Evolutionary conservation across 2,329 filamentous ascomycete species (phyloP), one percentile per base, ranked within the genome.

Genomic region (Westerdykella aurantiaca): DNA sequence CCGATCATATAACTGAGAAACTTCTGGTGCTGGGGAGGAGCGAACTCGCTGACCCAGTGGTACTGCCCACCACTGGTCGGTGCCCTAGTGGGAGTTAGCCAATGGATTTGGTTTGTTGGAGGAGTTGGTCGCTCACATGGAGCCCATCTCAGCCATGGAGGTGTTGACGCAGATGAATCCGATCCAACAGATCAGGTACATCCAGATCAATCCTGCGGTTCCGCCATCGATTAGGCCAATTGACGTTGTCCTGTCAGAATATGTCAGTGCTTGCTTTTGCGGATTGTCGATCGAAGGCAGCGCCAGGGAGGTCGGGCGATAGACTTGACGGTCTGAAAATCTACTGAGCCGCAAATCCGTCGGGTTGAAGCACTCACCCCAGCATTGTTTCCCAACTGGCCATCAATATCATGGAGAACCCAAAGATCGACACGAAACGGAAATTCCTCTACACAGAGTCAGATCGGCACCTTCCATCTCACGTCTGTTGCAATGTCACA

Each of bases 1-100:
- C 44, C 57, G 23, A 59, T 64, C 35, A 69, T 53, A 41, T 69
- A 70, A 43, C 62, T 66, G 21, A 68, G 49, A 21, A 65, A 56
- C 41, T 66, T 65, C 43, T 69, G 65, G 18, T 56, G 51, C 6
- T 51, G 52, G 9, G 47, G 48, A 2, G 67, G 67, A 6, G 65
- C 64, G 18, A 69, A 64, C 39, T 69, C 63, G 34, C 49, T 54
- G 21, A 67, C 41, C 47, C 47, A 49, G 31, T 49, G 53, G 42
- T 57, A 59, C 44, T 58, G 51, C 11, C 59, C 60, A 4, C 59
- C 60, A 16, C 46, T 46, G 4, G 50, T 55, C 4, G 53, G 58
- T 9, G 44, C 44, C 55, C 43, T 45, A 38, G 25, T 14, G 34
- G 9, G 41, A 12, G 13, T 35, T 5, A 35, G 13, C 14, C 18